Evolutionary conservation across 2,329 filamentous ascomycete species (phyloP), one percentile per base, ranked within the genome.

Genomic region (Alternaria alternata): DNA sequence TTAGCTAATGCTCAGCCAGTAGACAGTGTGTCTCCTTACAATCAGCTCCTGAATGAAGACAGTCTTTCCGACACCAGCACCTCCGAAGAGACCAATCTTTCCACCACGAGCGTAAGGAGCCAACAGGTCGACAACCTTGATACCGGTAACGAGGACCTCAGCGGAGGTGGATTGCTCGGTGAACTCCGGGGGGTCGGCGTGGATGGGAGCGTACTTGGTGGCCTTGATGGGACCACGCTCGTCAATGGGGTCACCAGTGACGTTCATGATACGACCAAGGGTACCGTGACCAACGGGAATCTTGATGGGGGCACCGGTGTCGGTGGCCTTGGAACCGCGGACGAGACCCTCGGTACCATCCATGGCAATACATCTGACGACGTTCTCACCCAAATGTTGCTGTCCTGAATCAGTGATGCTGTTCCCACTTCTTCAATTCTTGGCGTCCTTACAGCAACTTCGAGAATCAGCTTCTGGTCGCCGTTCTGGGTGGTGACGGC

Each of bases 41-140:
- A 99, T 99, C 81, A 99, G 87, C 87, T 99, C 95, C 89, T 99
- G 95, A 84, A 99, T 99, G 88, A 98, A 99, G 82, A 99, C 95
- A 82, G 95, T 99, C 91, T 99, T 99, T 85, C 95, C 95, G 88
- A 99, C 95, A 96, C 95, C 95, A 78, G 95, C 95, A 94, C 95
- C 95, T 86, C 95, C 95, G 87, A 99, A 99, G 76, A 99, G 93
- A 92, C 95, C 95, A 89, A 99, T 99, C 91, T 99, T 99, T 90
- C 95, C 95, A 93, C 95, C 95, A 96, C 95, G 95, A 82, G 95
- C 95, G 85, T 99, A 99, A 79, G 95, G 95, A 78, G 95, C 95
- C 79, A 99, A 90, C 73, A 99, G 89, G 83, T 99, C 95, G 85
- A 99, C 95, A 83, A 99, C 95, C 91, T 99, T 99, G 89, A 99